Evolutionary conservation across 495 filamentous ascomycete species (phyloP), one percentile per base, ranked within the genome.

Genomic region (Echria macrotheca): DNA sequence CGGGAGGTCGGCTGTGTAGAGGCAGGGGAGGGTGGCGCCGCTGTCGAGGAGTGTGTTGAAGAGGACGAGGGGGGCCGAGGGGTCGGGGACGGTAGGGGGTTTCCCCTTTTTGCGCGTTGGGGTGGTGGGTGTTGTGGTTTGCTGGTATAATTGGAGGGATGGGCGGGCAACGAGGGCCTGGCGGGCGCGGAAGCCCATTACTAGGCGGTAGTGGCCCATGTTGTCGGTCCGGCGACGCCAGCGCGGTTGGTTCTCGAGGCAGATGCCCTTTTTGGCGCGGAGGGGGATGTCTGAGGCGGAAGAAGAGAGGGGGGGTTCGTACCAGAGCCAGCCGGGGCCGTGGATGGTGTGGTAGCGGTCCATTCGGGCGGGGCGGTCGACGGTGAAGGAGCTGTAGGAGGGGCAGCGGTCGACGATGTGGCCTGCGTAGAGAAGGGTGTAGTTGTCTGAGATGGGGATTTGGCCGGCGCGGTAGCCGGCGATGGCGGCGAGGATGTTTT

Each of bases 251-350:
- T 59, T 58, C 3, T 53, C 46, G 10, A 63, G 57, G 35, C 66
- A 64, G 26, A 60, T 2, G 36, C 56, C 62, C 41, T 63, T 67
- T 39, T 62, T 69, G 24, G 59, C 64, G n/a, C n/a, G n/a, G n/a
- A n/a, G n/a, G n/a, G n/a, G n/a, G 7, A 17, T 14, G 47, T 47
- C 10, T 41, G 24, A 7, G 24, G 24, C 2, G 24, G 37, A 47
- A 32, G 19, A 32, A 21, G 52, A 40, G 10, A 77, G 59, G 0
- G 74, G 73, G 1, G 70, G 68, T 49, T 77, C 74, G 32, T 70
- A 70, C 72, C 72, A 77, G 24, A 77, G 59, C 72, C 73, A 75
- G 15, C 71, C 71, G 11, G 62, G 57, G 18, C 73, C 73, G 49
- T 72, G 50, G 21, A 41, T 39, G 9, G 43, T 58, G 15, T 12